Percentiles rank a stretch among this genome's conserved stretches.
These are phyloP conservation scores for Aspergillus haitiensis DNA, from an alignment of 495 filamentous ascomycete genomes.

Conservation along the genomic window DNA sequence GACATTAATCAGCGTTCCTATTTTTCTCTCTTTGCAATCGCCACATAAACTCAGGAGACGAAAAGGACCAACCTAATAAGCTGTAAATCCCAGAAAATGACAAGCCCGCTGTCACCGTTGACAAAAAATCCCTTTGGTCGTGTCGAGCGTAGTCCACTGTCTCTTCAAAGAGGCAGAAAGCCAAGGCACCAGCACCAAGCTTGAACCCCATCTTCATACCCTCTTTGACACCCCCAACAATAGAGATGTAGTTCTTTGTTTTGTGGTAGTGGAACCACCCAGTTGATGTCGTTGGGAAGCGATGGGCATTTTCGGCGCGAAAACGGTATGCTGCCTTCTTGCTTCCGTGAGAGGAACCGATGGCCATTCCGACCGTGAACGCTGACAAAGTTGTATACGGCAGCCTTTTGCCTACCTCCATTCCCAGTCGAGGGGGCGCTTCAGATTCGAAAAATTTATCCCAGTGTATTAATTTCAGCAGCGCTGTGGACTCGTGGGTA, in stretches of 20 bases:
- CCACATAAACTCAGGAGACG: not conserved
- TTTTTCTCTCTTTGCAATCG: conserved; percentile 2
- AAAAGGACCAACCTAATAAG: conserved; percentile 66
- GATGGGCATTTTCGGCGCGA: conserved; percentile 92
- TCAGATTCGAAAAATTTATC: conserved; percentile 48
- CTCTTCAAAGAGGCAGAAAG: conserved; percentile 76
- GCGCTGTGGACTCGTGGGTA: conserved; percentile 21
- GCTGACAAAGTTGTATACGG: conserved; percentile 58
- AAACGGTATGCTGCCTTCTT: conserved; percentile 75
- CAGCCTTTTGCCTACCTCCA: conserved; percentile 64
- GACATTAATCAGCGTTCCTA: conserved; percentile 18
- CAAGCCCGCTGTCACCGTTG: conserved; percentile 75
- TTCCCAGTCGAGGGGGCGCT: conserved; percentile 57
- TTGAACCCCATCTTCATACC: conserved; percentile 74
- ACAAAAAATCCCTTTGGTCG: conserved; percentile 66
- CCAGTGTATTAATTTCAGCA: conserved; percentile 39
- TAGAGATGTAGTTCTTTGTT: conserved; percentile 85
- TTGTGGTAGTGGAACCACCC: conserved; percentile 99
- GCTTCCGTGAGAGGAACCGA: conserved; percentile 74
- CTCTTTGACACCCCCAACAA: conserved; percentile 71
- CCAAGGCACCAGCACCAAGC: conserved; percentile 62
- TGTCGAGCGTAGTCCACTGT: conserved; percentile 74
- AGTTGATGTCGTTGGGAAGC: conserved; percentile 72
- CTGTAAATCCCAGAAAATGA: conserved; percentile 84
- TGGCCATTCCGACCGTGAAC: conserved; percentile 61